Conservation (phyloP, 2,329 filamentous ascomycete species). For the Microdochium trichocladiopsis region DNA sequence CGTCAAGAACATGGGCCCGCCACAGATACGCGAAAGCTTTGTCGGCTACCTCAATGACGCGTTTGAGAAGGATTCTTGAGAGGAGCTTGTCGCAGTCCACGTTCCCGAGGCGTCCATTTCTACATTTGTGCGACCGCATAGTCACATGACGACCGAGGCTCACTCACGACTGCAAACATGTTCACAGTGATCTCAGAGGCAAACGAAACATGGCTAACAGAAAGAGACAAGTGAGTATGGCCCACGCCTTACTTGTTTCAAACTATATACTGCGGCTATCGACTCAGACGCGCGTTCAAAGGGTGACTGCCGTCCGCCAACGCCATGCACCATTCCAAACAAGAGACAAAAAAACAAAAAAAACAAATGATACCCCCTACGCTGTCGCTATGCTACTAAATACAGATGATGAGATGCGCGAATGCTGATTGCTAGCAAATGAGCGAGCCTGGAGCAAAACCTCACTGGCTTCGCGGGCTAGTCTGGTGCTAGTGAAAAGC, state of each 20-base stretch:
- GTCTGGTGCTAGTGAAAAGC: too few relatives aligned
- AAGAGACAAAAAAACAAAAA: too few relatives aligned
- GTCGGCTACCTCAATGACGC: conserved; percentile 60
- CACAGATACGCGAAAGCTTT: conserved; percentile 54
- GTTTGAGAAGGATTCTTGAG: conserved; percentile 51
- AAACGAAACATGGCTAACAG: too few relatives aligned
- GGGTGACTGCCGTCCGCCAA: neutral
- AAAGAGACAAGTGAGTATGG: neutral
- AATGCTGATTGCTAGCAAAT: too few relatives aligned
- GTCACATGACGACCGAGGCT: too few relatives aligned
- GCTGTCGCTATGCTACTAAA: neutral
- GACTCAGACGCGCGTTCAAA: neutral
- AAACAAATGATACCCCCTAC: neutral
- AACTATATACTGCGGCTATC: neutral
- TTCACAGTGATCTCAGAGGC: too few relatives aligned
- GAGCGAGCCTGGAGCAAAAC: too few relatives aligned
- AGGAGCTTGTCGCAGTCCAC: conserved; percentile 4
- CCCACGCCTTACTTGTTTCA: neutral
- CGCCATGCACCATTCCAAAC: neutral
- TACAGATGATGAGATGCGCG: neutral
- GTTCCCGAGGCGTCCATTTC: neutral
- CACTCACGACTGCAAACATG: neutral
- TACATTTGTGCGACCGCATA: too few relatives aligned
- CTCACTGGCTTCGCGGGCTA: too few relatives aligned
- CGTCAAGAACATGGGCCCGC: conserved; percentile 44